phyloP scores from a whole-genome alignment of 768 basidiomycete species.

The Lentinula boryana region DNA sequence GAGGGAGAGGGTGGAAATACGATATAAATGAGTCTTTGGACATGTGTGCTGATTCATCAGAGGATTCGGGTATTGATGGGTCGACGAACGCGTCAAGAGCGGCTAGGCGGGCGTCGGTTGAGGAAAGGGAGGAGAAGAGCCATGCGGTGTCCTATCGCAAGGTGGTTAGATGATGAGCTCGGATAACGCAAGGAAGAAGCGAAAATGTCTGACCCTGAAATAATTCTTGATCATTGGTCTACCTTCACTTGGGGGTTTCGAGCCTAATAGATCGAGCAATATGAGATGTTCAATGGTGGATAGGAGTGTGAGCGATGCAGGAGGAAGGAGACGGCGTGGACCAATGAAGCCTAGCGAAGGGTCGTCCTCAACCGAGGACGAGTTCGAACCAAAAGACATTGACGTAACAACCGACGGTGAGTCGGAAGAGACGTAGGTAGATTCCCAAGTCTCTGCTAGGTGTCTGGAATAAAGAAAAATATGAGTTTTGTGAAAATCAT shows the following conservation, averaged over 20 bases:
- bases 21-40: slow-evolving; percentile 35
- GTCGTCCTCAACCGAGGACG: slow-evolving; percentile 17
- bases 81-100: slow-evolving; percentile 52
- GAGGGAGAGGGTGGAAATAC: slow-evolving; percentile 58
- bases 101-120: slow-evolving; percentile 67
- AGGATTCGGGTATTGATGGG: neutral
- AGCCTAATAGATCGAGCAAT: slow-evolving; percentile 88
- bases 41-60: neutral
- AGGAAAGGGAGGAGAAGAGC: slow-evolving; percentile 77
- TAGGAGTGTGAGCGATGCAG: slow-evolving; percentile 48
- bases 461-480: slow-evolving; percentile 44
- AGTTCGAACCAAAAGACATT: neutral
- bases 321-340: slow-evolving; percentile 32
- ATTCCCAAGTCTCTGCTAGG: slow-evolving; percentile 80
- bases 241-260: slow-evolving; percentile 23
- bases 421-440: slow-evolving; percentile 57
- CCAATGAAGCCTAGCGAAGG: neutral
- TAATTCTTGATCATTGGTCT: slow-evolving; percentile 75
- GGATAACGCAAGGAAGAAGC: neutral
- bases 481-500: neutral
- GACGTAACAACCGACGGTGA: slow-evolving; percentile 6
- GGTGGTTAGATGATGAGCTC: neutral
- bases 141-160: slow-evolving; percentile 66
- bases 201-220: slow-evolving; percentile 32
- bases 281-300: slow-evolving; percentile 85